Percentiles rank a stretch among this genome's conserved stretches.
Conservation (phyloP, 805 yeast species). For the Lipomyces lipofer region DNA sequence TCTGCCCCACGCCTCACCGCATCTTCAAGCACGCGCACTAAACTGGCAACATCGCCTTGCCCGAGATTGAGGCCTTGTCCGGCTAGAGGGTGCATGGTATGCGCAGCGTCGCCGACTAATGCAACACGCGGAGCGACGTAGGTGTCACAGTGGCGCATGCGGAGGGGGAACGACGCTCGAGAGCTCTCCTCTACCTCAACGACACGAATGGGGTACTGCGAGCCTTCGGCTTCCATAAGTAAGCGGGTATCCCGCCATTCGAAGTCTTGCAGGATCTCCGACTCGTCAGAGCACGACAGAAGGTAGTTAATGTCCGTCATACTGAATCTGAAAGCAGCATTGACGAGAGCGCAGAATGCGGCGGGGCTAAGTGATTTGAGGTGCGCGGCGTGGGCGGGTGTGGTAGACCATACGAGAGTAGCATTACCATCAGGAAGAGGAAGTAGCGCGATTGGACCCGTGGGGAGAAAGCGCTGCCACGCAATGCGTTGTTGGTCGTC, state of each 20-base stretch:
- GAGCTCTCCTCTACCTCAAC: conserved; percentile 59
- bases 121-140: conserved; percentile 85
- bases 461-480: conserved; percentile 88
- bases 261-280: conserved; percentile 60
- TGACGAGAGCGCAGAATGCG: conserved; percentile 67
- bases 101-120: conserved; percentile 97
- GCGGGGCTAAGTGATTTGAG: conserved; percentile 59
- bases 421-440: conserved; percentile 86
- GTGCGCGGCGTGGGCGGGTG: conserved; percentile 69
- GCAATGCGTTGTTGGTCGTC: conserved; percentile 73
- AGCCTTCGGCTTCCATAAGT: conserved; percentile 53
- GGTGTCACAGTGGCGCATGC: conserved; percentile 85
- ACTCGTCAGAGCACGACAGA: conserved; percentile 43
- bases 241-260: conserved; percentile 62
- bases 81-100: conserved; percentile 94
- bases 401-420: conserved; percentile 91
- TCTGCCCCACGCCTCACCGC: conserved; percentile 82
- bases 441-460: conserved; percentile 90
- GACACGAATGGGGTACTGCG: conserved; percentile 64
- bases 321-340: conserved; percentile 82
- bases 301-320: conserved; percentile 75
- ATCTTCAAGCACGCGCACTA: conserved; percentile 65
- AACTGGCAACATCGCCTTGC: conserved; percentile 79
- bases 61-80: conserved; percentile 99
- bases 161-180: conserved; percentile 86